Evolutionary conservation across 2,329 filamentous ascomycete species (phyloP).

Genomic region (Endothia cerciana): DNA sequence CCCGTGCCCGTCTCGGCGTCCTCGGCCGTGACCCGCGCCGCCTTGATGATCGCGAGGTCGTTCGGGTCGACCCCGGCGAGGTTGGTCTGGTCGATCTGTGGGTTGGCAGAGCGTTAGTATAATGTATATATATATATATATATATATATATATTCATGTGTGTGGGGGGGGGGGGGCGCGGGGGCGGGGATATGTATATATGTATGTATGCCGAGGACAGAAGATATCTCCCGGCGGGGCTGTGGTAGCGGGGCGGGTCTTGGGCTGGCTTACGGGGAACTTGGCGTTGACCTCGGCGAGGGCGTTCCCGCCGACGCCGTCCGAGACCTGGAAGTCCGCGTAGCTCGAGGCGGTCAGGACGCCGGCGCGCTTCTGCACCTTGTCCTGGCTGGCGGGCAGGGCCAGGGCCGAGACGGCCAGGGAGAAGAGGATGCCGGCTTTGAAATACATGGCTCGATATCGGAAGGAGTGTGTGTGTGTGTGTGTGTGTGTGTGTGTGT

Average conservation of each 20-base stretch:
- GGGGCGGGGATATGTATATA: neutral
- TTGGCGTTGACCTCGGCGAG: constrained; percentile 56
- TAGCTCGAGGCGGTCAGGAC: constrained; percentile 39
- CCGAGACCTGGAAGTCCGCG: constrained; percentile 52
- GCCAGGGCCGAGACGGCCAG: constrained; percentile 42
- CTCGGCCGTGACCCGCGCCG: constrained; percentile 54
- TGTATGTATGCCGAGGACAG: neutral
- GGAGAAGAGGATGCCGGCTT: constrained; percentile 42
- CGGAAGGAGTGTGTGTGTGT: constrained; percentile 21
- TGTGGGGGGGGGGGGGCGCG: too few relatives aligned
- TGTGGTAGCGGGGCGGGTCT: too few relatives aligned
- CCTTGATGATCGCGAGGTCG: constrained; percentile 56
- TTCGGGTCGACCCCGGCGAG: constrained; percentile 49
- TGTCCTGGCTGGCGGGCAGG: constrained; percentile 33
- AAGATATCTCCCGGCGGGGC: too few relatives aligned
- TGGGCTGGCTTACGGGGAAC: constrained; percentile 58
- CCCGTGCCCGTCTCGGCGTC: constrained; percentile 54
- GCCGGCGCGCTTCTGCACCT: constrained; percentile 36
- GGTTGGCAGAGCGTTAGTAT: neutral
- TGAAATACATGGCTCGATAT: constrained; percentile 41
- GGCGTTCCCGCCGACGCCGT: constrained; percentile 56
- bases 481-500: too few relatives aligned
- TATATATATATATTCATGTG: neutral
- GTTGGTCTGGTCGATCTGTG: constrained; percentile 48
- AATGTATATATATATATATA: neutral